Evolutionary conservation across 164 flowering plant species (phyloP), one percentile per base, ranked within the genome.

Genomic region (Cinnamomum chago): DNA sequence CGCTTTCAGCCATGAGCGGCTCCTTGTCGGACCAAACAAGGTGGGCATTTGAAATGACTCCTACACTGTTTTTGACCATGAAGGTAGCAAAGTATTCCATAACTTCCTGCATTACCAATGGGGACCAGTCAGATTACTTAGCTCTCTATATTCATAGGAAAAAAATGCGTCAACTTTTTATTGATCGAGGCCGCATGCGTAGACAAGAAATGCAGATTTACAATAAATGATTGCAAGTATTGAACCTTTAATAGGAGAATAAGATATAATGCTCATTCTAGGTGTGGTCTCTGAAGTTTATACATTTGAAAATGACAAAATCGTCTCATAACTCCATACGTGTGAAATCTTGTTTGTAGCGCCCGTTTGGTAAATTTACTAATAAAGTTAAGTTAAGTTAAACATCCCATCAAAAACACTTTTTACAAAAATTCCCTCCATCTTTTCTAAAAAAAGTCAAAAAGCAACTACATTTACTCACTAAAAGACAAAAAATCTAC

Each of bases 21-120:
- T 87, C 88, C 78, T 50, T 84, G 76, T 94, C 98, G 2, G 97
- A 95, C 76, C 85, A 90, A 2, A 76, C 97, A 0, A 85, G 84
- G 77, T 92, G 98, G 15, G 97, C 90, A 80, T 90, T 91, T 22
- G 94, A 85, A 74, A 94, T 92, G 73, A 87, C 81, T 18, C 98
- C 97, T 52, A 94, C 81, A 81, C 90, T 89, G 82, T 94, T 94
- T 71, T 94, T 92, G 33, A 90, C 82, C 18, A 89, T 94, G 79
- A 89, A 94, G 76, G 92, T 80, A 62, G 86, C 64, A 64, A 94
- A 94, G 72, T 92, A 90, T 81, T 88, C 89, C 77, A 83, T 77
- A 23, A 94, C 82, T 73, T 94, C 96, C 95, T 93, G 88, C 65
- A 84, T 68, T 0, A 52, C 52, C 18, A 50, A 9, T 6, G 47